These are phyloP conservation scores for Diaporthe eres DNA, from an alignment of 2,329 filamentous ascomycete species.

Conservation along the genomic window DNA sequence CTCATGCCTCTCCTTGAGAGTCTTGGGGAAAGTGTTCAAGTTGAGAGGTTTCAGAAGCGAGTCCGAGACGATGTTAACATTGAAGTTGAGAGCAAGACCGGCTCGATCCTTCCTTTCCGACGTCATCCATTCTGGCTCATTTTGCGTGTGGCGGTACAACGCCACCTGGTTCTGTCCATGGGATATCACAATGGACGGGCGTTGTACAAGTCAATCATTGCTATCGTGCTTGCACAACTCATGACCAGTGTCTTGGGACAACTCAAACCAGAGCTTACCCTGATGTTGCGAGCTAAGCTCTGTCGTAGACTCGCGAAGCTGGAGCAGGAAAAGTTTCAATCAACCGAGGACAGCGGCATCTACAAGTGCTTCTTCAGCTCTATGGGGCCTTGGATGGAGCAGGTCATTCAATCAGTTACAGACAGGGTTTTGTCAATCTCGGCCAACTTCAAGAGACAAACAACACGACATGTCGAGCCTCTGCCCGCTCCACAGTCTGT, in stretches of 20 bases:
- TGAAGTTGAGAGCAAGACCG: constrained; percentile 40
- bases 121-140: constrained; percentile 73
- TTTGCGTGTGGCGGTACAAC: constrained; percentile 69
- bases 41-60: constrained; percentile 64
- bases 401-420: constrained; percentile 45
- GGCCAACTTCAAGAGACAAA: constrained; percentile 52
- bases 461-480: constrained; percentile 53
- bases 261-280: constrained; percentile 54
- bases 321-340: constrained; percentile 54
- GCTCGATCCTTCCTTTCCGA: constrained; percentile 69
- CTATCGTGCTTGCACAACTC: constrained; percentile 60
- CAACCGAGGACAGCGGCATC: background rate
- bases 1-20: constrained; percentile 72
- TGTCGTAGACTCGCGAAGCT: constrained; percentile 70
- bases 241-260: constrained; percentile 54
- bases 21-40: constrained; percentile 56
- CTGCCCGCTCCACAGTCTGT: constrained; percentile 54
- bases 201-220: constrained; percentile 72
- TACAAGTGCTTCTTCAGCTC: constrained; percentile 49
- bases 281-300: constrained; percentile 64
- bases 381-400: constrained; percentile 47
- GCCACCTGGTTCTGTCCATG: constrained; percentile 59
- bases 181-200: constrained; percentile 58
- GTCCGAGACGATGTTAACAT: constrained; percentile 73
- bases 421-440: too few relatives aligned